Conservation (phyloP, 1,284 basidiomycete genomes). For the Wolfiporia cocos region DNA sequence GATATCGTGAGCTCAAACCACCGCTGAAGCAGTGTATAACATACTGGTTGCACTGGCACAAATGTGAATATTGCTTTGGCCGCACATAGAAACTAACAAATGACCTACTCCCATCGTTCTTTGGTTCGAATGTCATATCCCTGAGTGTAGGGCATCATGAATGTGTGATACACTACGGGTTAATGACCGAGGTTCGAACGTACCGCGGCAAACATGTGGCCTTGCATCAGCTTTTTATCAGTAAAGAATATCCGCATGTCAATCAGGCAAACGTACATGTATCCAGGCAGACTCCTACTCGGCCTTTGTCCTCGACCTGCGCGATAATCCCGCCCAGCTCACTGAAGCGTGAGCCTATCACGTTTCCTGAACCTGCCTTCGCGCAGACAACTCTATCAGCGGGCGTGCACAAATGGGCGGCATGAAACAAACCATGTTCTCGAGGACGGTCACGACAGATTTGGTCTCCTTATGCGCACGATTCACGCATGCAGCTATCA, state of each 20-base stretch:
- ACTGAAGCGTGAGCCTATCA: slow-evolving; percentile 68
- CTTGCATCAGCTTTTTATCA: slow-evolving; percentile 29
- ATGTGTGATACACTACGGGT: no score
- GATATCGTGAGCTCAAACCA: slow-evolving; percentile 16
- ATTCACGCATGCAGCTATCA: slow-evolving; percentile 76
- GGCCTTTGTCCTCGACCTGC: slow-evolving; percentile 65
- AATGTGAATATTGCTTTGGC: neutral
- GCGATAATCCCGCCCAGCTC: slow-evolving; percentile 69
- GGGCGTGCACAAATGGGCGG: no score
- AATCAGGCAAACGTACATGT: slow-evolving; percentile 52
- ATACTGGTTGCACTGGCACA: slow-evolving; percentile 16
- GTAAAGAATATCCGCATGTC: neutral
- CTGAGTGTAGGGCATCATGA: slow-evolving; percentile 28
- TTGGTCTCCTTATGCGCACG: slow-evolving; percentile 66
- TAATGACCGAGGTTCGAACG: no score
- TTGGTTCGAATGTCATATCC: slow-evolving; percentile 77
- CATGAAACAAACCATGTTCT: slow-evolving; percentile 66
- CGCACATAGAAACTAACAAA: no score
- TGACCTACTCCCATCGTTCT: slow-evolving; percentile 58
- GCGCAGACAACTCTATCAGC: neutral
- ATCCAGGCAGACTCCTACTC: slow-evolving; percentile 83
- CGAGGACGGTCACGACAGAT: slow-evolving; percentile 64
- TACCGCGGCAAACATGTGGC: slow-evolving; percentile 79
- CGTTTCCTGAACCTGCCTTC: slow-evolving; percentile 76
- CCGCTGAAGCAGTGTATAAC: slow-evolving; percentile 14